Conservation (phyloP, 495 filamentous ascomycete species). For the Neurospora sp. region DNA sequence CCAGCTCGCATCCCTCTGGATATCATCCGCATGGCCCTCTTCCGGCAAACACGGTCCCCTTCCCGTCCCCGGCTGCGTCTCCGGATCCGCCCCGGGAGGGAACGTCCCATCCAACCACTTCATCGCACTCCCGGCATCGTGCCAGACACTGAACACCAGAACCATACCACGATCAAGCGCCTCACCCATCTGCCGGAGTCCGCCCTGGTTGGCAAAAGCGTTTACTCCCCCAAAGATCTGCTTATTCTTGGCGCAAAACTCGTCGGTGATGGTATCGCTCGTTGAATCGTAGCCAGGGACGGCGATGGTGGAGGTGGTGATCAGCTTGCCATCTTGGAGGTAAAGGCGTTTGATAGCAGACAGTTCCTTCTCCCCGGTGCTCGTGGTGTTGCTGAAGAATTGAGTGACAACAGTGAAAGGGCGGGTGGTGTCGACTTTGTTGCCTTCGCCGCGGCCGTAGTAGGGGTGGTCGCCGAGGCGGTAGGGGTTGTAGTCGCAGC, state of each 20-base stretch:
- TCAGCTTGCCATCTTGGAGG: constrained; percentile 45
- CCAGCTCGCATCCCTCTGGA: constrained; percentile 35
- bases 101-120: constrained; percentile 47
- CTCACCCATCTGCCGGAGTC: constrained; percentile 45
- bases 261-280: constrained; percentile 41
- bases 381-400: constrained; percentile 43
- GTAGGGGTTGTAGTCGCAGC: constrained; percentile 61
- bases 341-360: constrained; percentile 50
- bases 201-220: constrained; percentile 43
- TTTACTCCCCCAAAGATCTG: constrained; percentile 12
- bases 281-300: constrained; percentile 3
- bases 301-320: constrained; percentile 13
- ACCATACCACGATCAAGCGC: constrained; percentile 53
- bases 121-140: constrained; percentile 55
- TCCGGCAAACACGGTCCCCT: constrained; percentile 45
- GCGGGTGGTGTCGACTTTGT: constrained; percentile 16
- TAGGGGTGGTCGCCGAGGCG: constrained; percentile 42
- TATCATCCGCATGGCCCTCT: constrained; percentile 43
- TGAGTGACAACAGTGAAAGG: constrained; percentile 56
- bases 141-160: constrained; percentile 51
- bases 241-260: constrained; percentile 42
- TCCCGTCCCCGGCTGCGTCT: constrained; percentile 36
- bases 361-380: constrained; percentile 27
- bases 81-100: constrained; percentile 2
- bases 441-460: constrained; percentile 29